Evolutionary conservation across 495 filamentous ascomycete species (phyloP).

Genomic region (Podospora bellae-mahoneyi): DNA sequence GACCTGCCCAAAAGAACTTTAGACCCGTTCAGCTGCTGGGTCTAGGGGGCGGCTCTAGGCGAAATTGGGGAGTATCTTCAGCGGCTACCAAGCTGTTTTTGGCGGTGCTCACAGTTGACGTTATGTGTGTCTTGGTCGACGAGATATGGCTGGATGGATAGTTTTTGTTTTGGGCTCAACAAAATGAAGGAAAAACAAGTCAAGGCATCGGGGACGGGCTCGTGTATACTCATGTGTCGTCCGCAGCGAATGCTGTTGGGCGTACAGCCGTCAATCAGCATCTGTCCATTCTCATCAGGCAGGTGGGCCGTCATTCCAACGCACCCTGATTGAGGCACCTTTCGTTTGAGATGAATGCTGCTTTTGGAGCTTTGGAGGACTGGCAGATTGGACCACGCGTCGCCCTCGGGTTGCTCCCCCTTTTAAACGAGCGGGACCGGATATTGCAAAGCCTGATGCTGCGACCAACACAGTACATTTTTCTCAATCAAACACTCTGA

Average conservation of each 20-base stretch:
- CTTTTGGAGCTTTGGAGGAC: background rate
- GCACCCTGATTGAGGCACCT: conserved; percentile 8
- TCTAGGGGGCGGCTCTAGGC: conserved; percentile 8
- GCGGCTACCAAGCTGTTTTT: background rate
- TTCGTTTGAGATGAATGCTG: background rate
- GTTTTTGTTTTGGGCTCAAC: background rate
- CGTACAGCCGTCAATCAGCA: background rate
- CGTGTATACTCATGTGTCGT: background rate
- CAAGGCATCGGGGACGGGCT: background rate
- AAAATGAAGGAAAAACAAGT: background rate
- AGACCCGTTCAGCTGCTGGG: conserved; percentile 4
- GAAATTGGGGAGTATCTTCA: conserved; percentile 11
- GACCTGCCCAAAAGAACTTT: conserved; percentile 13
- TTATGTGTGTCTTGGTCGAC: conserved; percentile 4
- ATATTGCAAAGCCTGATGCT: background rate
- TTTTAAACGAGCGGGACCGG: conserved; percentile 3
- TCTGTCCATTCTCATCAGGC: conserved; percentile 9
- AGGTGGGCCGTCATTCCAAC: conserved; percentile 12
- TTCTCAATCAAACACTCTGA: background rate
- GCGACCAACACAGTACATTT: background rate
- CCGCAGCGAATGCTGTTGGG: background rate
- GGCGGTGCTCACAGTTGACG: background rate
- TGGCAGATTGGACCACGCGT: background rate
- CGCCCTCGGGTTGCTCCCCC: background rate
- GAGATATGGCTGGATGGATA: background rate